Conservation (phyloP, 352 stramenopile genomes). For the Phytophthora meadii region DNA sequence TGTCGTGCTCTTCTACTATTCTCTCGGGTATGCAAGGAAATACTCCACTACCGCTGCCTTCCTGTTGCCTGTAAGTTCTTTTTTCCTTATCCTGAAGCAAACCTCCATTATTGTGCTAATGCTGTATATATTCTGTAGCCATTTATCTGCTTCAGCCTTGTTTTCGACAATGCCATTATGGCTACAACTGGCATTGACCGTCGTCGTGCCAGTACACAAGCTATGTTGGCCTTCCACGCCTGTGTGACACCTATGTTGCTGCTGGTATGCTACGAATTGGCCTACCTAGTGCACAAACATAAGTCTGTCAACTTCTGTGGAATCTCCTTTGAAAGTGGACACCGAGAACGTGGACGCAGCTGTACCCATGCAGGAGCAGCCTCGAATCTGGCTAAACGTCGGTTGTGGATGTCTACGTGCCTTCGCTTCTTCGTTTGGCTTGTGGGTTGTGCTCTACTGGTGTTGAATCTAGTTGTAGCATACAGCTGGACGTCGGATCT, state of each 20-base stretch:
- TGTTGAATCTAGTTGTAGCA: conserved; percentile 75
- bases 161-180: conserved; percentile 86
- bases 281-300: conserved; percentile 91
- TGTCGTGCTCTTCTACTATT: conserved; percentile 78
- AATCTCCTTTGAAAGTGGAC: conserved; percentile 86
- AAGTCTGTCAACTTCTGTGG: conserved; percentile 92
- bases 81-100: background rate
- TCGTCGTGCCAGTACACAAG: conserved; percentile 54
- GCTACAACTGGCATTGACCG: conserved; percentile 78
- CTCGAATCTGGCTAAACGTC: conserved; percentile 31
- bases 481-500: conserved; percentile 63
- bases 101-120: conserved; percentile 3
- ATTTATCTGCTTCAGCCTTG: conserved; percentile 80
- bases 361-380: conserved; percentile 25
- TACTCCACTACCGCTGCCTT: conserved; percentile 80
- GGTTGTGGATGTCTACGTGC: conserved; percentile 56
- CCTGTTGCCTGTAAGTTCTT: conserved; percentile 65
- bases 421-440: conserved; percentile 80
- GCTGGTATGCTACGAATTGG: conserved; percentile 90
- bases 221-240: conserved; percentile 84
- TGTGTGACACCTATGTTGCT: conserved; percentile 88
- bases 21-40: conserved; percentile 77
- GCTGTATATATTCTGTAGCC: conserved; percentile 46
- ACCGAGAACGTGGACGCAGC: conserved; percentile 49
- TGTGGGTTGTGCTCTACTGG: conserved; percentile 57